Conservation (phyloP, 345 rosid species). For the Salix dunnii region DNA sequence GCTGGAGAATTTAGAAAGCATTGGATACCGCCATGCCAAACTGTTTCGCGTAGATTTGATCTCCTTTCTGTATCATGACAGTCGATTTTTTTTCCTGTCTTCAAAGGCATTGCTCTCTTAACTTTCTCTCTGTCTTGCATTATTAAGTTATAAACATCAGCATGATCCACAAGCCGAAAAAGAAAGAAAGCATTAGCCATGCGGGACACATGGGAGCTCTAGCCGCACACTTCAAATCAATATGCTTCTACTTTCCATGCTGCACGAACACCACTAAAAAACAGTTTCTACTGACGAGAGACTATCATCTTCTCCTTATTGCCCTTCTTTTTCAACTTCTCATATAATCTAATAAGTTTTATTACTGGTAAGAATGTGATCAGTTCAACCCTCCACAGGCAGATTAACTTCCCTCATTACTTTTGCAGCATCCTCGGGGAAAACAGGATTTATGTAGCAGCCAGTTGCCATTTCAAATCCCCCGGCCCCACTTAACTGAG, state of each 20-base stretch:
- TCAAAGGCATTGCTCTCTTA: background rate
- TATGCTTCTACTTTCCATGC: conserved; percentile 2
- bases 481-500: conserved; percentile 62
- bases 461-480: conserved; percentile 84
- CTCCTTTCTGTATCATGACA: background rate
- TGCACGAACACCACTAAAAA: background rate
- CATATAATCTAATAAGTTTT: background rate
- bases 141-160: conserved; percentile 1
- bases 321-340: background rate
- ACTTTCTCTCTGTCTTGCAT: conserved; percentile 13
- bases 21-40: background rate
- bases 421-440: conserved; percentile 80
- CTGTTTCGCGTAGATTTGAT: background rate
- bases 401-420: conserved; percentile 58
- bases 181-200: background rate
- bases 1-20: background rate
- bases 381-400: conserved; percentile 7
- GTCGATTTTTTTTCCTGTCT: background rate
- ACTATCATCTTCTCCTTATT: too few species aligned
- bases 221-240: conserved; percentile 7
- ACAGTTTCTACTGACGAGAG: background rate
- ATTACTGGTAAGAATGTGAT: background rate
- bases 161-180: background rate
- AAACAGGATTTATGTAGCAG: conserved; percentile 86
- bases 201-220: background rate